These are phyloP conservation scores for Phytophthora constricta DNA, from an alignment of 352 stramenopile species.

Conservation along the genomic window DNA sequence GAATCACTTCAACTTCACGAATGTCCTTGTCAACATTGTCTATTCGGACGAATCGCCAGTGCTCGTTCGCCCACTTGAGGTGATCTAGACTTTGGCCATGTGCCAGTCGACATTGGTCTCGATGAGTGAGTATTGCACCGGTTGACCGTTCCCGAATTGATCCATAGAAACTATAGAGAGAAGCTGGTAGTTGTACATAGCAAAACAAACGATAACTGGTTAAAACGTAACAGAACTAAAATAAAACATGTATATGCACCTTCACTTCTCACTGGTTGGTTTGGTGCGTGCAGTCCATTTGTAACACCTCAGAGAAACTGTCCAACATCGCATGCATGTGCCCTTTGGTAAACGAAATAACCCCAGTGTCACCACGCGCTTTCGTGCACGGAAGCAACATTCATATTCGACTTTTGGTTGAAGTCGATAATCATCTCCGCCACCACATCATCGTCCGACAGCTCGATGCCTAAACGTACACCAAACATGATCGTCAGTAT, in stretches of 20 bases:
- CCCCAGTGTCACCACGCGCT: slow-evolving; percentile 14
- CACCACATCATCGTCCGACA: not conserved
- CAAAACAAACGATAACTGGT: not conserved
- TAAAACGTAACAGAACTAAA: too few species aligned
- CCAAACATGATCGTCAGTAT: not conserved
- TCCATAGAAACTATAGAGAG: slow-evolving; percentile 11
- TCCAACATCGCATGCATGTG: slow-evolving; percentile 13
- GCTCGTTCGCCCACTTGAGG: slow-evolving; percentile 18
- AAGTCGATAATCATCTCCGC: slow-evolving; percentile 13
- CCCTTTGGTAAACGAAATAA: slow-evolving; percentile 2
- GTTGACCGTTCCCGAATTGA: slow-evolving; percentile 7
- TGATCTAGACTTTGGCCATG: slow-evolving; percentile 11
- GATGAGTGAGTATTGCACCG: slow-evolving; percentile 16
- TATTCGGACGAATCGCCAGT: slow-evolving; percentile 15
- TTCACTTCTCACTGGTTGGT: slow-evolving; percentile 16
- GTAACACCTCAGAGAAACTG: slow-evolving; percentile 7
- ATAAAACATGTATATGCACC: too few species aligned
- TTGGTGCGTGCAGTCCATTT: slow-evolving; percentile 20
- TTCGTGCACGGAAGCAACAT: slow-evolving; percentile 12
- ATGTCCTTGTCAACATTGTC: slow-evolving; percentile 20
- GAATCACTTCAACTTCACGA: slow-evolving; percentile 1
- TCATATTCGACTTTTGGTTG: not conserved
- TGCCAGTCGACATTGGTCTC: slow-evolving; percentile 14
- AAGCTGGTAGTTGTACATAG: slow-evolving; percentile 21
- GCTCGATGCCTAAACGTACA: not conserved